Base-by-base conservation (phyloP, 1,139 yeast species). In the Maudiozyma humilis region DNA sequence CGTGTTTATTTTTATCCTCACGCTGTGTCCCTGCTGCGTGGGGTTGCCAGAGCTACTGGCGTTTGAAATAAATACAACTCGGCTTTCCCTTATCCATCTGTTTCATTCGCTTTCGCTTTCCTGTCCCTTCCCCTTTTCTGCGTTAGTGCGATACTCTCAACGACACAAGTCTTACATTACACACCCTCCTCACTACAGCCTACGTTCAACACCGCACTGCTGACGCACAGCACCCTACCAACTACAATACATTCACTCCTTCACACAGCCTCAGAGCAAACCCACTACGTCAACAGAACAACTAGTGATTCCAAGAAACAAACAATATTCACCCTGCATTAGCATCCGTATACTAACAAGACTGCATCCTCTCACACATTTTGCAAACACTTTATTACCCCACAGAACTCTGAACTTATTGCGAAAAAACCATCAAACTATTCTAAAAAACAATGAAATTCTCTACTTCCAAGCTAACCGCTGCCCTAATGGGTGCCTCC, bases 401-500 rank as follows among this genome's bases (percentile, higher is more conserved):
- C 40, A 19, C 36, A 19, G 34, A 31, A 32, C 16, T 41, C 39
- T 32, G 17, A 25, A 10, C 12, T 17, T 40, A 17, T 25, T 32
- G 29, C 13, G 14, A 15, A 15, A 38, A 41, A 36, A 39, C 40
- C 42, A 29, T 23, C 27, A 6, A 23, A 23, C 6, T 23, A 6
- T 23, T n/a, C n/a, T 17, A n/a, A 32, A 20, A 41, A 32, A 48
- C 31, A 41, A 51, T 54, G 51, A 51, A 51, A 44, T 47, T 54
- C 36, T 35, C 52, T 30, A 43, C 49, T 40, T 41, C 52, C 36
- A 45, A 57, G 30, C 46, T 62, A 46, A 54, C 58, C 40, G 51
- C 62, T 31, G 43, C 56, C 30, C 47, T 52, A 36, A 33, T 50
- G 20, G 51, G 49, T 56, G 67, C 59, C 55, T 48, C 48, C 18